A percentile compares a stretch with the other conserved stretches of the same genome.
Evolutionary conservation across 139 green algal genomes (phyloP).

Genomic region (Volvox reticuliferus): DNA sequence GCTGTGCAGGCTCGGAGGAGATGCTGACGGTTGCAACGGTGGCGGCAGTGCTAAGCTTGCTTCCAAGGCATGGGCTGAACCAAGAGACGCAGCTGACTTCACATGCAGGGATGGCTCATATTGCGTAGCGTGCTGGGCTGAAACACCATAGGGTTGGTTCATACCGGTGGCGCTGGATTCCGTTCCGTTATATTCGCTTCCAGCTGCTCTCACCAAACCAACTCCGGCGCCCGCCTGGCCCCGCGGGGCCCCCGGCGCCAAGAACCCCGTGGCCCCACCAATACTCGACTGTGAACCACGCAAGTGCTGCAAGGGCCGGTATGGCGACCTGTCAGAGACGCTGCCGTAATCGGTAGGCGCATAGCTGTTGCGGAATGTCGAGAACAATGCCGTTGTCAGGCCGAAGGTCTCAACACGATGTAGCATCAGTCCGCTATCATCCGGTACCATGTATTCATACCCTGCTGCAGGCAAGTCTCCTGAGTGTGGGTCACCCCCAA

Average conservation of each 20-base stretch:
- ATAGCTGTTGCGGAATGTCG: not conserved
- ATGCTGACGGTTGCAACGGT: not conserved
- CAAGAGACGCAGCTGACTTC: not conserved
- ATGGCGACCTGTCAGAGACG: not conserved
- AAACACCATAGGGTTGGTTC: too few relatives aligned
- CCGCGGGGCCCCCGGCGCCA: not conserved
- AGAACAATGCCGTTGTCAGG: constrained; percentile 15
- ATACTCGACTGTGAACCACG: not conserved
- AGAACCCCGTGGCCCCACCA: not conserved
- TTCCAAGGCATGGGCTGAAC: not conserved
- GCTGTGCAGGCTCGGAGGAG: not conserved
- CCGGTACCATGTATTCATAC: constrained; percentile 15
- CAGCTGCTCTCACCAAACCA: not conserved
- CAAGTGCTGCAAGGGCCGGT: not conserved
- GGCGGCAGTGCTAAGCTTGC: constrained; percentile 18
- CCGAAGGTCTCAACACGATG: not conserved
- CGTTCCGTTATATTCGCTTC: too few relatives aligned
- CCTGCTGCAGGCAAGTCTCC: not conserved
- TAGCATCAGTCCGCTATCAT: not conserved
- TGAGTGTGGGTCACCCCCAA: not conserved
- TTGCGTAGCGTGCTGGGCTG: not conserved
- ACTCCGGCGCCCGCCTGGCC: not conserved
- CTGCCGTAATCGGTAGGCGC: constrained; percentile 6
- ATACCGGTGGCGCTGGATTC: too few relatives aligned
- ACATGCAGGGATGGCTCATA: not conserved